Evolutionary conservation across 257 asterid species (phyloP).

Genomic region (Parsonsia alboflavescens): DNA sequence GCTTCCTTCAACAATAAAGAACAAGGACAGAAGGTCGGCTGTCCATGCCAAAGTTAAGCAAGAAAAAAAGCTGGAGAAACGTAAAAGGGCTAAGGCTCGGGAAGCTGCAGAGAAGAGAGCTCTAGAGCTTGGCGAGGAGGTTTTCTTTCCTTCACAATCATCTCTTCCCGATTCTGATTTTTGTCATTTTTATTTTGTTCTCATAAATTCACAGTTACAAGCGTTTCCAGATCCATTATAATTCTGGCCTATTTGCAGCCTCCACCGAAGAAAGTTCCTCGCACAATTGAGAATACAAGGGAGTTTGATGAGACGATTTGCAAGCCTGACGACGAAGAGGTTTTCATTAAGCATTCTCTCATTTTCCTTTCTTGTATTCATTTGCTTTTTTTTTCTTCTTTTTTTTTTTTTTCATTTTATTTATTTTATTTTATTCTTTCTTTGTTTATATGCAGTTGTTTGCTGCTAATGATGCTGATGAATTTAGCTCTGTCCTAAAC

Average conservation of each 20-base stretch:
- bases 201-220: background rate
- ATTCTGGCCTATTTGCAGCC: conserved; percentile 31
- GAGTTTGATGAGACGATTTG: conserved; percentile 82
- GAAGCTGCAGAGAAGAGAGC: conserved; percentile 81
- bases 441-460: conserved; percentile 36
- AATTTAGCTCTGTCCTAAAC: conserved; percentile 58
- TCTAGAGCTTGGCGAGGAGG: conserved; percentile 87
- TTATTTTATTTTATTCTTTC: background rate
- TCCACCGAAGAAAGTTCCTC: conserved; percentile 59
- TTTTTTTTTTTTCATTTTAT: too few relatives aligned
- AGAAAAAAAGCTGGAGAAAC: conserved; percentile 68
- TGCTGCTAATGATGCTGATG: conserved; percentile 88
- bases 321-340: conserved; percentile 90
- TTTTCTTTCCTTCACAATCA: background rate
- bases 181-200: background rate
- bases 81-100: conserved; percentile 57
- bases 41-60: conserved; percentile 77
- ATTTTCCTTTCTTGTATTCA: background rate
- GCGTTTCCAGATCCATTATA: background rate
- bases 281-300: conserved; percentile 89
- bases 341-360: conserved; percentile 1
- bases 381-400: background rate
- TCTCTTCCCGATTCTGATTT: background rate
- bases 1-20: conserved; percentile 75
- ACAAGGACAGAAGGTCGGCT: conserved; percentile 75